Evolutionary conservation across 495 filamentous ascomycete genomes (phyloP).

Genomic region (Elasticomyces elasticus): DNA sequence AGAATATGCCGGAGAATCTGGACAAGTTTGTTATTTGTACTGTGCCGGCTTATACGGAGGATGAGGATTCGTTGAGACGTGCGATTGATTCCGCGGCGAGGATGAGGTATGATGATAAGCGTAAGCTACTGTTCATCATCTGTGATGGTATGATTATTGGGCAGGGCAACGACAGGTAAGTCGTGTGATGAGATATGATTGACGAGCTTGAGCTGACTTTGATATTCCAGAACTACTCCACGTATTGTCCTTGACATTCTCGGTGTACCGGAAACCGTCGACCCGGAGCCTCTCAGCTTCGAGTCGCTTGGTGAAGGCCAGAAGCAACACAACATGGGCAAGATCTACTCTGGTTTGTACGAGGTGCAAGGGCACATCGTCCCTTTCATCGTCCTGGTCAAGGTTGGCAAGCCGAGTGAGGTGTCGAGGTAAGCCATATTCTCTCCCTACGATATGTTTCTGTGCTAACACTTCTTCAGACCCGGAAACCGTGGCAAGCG

Average conservation of each 20-base stretch:
- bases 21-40: slow-evolving; percentile 99
- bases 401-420: slow-evolving; percentile 94
- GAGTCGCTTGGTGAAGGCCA: slow-evolving; percentile 92
- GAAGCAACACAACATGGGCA: slow-evolving; percentile 99
- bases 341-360: slow-evolving; percentile 94
- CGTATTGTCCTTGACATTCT: slow-evolving; percentile 95
- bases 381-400: slow-evolving; percentile 92
- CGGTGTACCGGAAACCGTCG: slow-evolving; percentile 82
- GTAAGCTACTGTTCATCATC: slow-evolving; percentile 85
- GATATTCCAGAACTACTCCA: slow-evolving; percentile 54
- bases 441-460: background rate
- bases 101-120: slow-evolving; percentile 97
- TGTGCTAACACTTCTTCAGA: slow-evolving; percentile 33
- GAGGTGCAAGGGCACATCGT: slow-evolving; percentile 98
- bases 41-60: slow-evolving; percentile 95
- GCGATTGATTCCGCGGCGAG: slow-evolving; percentile 93
- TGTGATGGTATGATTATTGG: slow-evolving; percentile 99
- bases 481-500: slow-evolving; percentile 98
- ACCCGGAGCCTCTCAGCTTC: slow-evolving; percentile 96
- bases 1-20: slow-evolving; percentile 85
- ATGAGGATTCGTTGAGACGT: slow-evolving; percentile 91
- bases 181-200: background rate
- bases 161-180: slow-evolving; percentile 77
- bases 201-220: background rate
- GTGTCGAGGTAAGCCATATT: slow-evolving; percentile 49